phyloP scores from a whole-genome alignment of 768 basidiomycete genomes.

The Boletus pseudo-olivaceus region DNA sequence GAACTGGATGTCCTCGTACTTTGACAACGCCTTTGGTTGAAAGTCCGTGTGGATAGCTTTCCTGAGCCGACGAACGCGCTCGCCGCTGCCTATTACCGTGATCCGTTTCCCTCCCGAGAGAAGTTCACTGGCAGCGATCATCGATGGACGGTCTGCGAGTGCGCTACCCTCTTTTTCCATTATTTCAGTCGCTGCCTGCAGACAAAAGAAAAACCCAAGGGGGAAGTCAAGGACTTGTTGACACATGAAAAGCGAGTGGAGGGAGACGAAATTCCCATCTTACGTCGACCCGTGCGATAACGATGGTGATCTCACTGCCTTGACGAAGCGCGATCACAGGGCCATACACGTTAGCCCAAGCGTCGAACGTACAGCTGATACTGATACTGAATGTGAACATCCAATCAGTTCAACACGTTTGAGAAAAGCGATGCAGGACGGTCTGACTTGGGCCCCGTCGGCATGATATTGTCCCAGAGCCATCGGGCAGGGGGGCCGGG shows the following conservation, averaged over 20 bases:
- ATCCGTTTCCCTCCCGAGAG: slow-evolving; percentile 54
- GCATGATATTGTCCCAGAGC: slow-evolving; percentile 7
- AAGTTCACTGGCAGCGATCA: slow-evolving; percentile 52
- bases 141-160: slow-evolving; percentile 47
- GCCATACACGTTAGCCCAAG: slow-evolving; percentile 56
- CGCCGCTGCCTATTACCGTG: slow-evolving; percentile 45
- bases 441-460: slow-evolving; percentile 8
- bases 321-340: slow-evolving; percentile 54
- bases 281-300: slow-evolving; percentile 21
- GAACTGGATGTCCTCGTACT: slow-evolving; percentile 44
- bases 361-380: slow-evolving; percentile 36
- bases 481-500: slow-evolving; percentile 13
- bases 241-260: background rate
- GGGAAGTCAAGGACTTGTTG: background rate
- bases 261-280: background rate
- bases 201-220: background rate
- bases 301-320: slow-evolving; percentile 31
- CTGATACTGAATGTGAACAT: slow-evolving; percentile 1
- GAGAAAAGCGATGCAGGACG: background rate
- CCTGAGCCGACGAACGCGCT: slow-evolving; percentile 51
- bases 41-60: slow-evolving; percentile 55
- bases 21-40: slow-evolving; percentile 43
- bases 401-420: background rate
- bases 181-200: slow-evolving; percentile 52
- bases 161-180: slow-evolving; percentile 59